Conservation (phyloP, 176 grass and related monocot species). For the Oryza coarctata region DNA sequence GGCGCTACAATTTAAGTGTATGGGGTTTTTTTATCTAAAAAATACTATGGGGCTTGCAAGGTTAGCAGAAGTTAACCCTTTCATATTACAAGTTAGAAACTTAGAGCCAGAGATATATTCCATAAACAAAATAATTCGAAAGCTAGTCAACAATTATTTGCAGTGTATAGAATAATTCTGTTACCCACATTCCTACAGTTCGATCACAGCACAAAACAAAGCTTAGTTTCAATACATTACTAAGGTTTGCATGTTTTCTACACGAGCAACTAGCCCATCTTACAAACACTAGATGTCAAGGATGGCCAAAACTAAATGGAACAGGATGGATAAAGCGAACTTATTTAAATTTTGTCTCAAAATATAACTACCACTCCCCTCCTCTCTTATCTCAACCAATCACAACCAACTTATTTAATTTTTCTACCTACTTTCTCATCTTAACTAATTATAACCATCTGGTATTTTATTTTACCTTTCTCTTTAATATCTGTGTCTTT, state of each 20-base stretch:
- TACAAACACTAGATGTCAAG: not conserved
- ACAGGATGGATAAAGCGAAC: not conserved
- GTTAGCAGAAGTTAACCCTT: not conserved
- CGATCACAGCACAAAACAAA: slow-evolving; percentile 4
- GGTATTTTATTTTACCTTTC: no score
- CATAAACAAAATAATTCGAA: not conserved
- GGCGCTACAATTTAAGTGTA: not conserved
- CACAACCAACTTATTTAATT: no score
- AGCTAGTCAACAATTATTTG: not conserved
- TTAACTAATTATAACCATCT: no score
- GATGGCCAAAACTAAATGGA: not conserved
- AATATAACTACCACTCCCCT: no score
- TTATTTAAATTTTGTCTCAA: no score
- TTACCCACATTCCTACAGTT: not conserved
- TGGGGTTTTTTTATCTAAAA: not conserved
- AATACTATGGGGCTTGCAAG: not conserved
- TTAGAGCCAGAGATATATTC: not conserved
- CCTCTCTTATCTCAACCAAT: no score
- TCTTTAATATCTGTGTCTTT: no score
- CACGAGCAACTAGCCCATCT: not conserved
- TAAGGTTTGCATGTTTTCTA: not conserved
- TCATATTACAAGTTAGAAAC: not conserved
- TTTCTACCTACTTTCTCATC: no score
- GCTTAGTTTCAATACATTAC: not conserved
- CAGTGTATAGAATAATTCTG: not conserved